phyloP scores from a whole-genome alignment of 139 green algal species.

The Chlorella vulgaris region DNA sequence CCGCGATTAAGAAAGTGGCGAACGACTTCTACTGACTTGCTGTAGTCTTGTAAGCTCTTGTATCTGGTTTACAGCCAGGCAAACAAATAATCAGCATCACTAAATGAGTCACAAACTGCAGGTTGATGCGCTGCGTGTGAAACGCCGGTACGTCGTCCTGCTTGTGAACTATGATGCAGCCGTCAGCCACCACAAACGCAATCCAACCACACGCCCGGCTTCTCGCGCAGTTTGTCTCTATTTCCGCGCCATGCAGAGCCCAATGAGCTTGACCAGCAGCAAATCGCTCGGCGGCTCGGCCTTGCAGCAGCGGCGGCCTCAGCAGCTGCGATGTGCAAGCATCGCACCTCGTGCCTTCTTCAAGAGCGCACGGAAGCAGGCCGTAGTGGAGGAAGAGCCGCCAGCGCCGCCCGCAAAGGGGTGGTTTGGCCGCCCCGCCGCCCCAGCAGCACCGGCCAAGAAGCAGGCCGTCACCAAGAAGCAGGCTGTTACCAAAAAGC shows the following conservation, averaged over 20 bases:
- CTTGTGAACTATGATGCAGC: too few relatives aligned
- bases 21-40: slow-evolving; percentile 29
- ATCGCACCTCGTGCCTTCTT: not conserved
- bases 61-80: not conserved
- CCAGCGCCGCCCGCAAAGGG: slow-evolving; percentile 1
- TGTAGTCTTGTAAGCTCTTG: not conserved
- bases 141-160: too few relatives aligned
- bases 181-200: too few relatives aligned
- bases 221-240: too few relatives aligned
- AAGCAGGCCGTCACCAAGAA: slow-evolving; percentile 1
- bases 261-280: not conserved
- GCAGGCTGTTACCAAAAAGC: not conserved
- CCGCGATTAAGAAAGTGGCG: not conserved
- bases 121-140: too few relatives aligned
- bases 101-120: too few relatives aligned
- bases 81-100: not conserved
- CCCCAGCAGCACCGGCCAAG: slow-evolving; percentile 8
- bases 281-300: not conserved
- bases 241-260: too few relatives aligned
- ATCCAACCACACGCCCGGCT: too few relatives aligned
- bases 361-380: not conserved
- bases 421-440: not conserved
- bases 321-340: not conserved
- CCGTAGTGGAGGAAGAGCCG: slow-evolving; percentile 4
- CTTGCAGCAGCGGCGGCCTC: slow-evolving; percentile 2